phyloP scores from a whole-genome alignment of 2,329 filamentous ascomycete species.

The Monosporascus sp. region DNA sequence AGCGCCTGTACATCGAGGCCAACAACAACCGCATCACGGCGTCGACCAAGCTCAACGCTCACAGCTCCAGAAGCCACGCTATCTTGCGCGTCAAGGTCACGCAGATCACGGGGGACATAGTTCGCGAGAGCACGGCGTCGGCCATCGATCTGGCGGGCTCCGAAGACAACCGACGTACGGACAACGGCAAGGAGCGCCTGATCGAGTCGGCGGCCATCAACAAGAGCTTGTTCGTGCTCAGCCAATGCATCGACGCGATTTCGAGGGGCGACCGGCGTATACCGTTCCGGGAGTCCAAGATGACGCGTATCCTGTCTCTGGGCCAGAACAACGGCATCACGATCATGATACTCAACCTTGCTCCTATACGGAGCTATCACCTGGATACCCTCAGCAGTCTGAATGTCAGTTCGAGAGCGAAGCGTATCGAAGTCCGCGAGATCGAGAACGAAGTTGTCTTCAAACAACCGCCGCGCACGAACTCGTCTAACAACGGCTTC shows the following conservation, averaged over 20 bases:
- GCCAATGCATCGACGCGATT: slow-evolving; percentile 94
- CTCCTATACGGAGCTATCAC: slow-evolving; percentile 87
- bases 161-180: slow-evolving; percentile 90
- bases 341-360: slow-evolving; percentile 93
- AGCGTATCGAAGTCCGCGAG: slow-evolving; percentile 92
- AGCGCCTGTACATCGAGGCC: slow-evolving; percentile 82
- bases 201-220: slow-evolving; percentile 97
- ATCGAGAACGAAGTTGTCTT: slow-evolving; percentile 94
- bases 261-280: slow-evolving; percentile 70
- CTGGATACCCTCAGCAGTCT: slow-evolving; percentile 89
- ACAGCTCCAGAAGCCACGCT: slow-evolving; percentile 85
- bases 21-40: slow-evolving; percentile 88
- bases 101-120: slow-evolving; percentile 64
- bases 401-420: slow-evolving; percentile 91
- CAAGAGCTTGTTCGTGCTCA: slow-evolving; percentile 91
- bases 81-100: slow-evolving; percentile 87
- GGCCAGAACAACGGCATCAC: slow-evolving; percentile 95
- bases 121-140: slow-evolving; percentile 76
- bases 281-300: slow-evolving; percentile 92
- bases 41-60: slow-evolving; percentile 86
- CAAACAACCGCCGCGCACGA: slow-evolving; percentile 62
- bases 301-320: slow-evolving; percentile 88
- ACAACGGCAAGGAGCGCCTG: slow-evolving; percentile 86
- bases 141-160: slow-evolving; percentile 94
- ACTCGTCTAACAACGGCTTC: slow-evolving; percentile 33